Conservation (phyloP, 2,329 filamentous ascomycete species). For the Nemania serpens region DNA sequence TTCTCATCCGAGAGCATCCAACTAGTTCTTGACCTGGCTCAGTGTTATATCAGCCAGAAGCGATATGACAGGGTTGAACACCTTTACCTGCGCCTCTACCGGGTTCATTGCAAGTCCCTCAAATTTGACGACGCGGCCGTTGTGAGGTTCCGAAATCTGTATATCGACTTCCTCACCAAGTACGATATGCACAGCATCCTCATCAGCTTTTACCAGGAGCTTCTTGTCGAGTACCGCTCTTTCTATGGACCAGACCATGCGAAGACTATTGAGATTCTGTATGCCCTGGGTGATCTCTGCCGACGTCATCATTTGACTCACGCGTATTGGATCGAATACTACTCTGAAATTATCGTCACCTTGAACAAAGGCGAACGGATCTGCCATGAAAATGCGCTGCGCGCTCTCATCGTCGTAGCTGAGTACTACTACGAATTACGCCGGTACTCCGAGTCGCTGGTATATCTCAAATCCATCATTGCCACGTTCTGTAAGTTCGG, state of each 20-base stretch:
- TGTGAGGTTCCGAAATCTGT: conserved; percentile 21
- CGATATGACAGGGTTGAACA: conserved; percentile 25
- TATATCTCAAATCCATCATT: conserved; percentile 24
- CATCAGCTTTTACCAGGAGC: conserved; percentile 27
- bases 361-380: conserved; percentile 22
- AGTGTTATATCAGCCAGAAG: conserved; percentile 26
- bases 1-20: conserved; percentile 22
- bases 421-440: conserved; percentile 27
- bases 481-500: conserved; percentile 28
- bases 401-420: conserved; percentile 23
- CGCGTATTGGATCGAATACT: conserved; percentile 28
- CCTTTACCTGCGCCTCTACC: conserved; percentile 24
- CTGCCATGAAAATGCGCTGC: conserved; percentile 24
- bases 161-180: conserved; percentile 24
- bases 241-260: conserved; percentile 24
- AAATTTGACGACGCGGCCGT: conserved; percentile 24
- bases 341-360: conserved; percentile 20
- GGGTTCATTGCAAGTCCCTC: conserved; percentile 23
- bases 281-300: conserved; percentile 24
- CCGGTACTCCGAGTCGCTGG: conserved; percentile 25
- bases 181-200: conserved; percentile 25
- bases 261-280: conserved; percentile 22
- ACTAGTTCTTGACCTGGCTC: conserved; percentile 23
- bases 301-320: conserved; percentile 25
- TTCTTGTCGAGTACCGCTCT: conserved; percentile 26